phyloP scores from a whole-genome alignment of 768 basidiomycete species.

The Lentinula boryana region DNA sequence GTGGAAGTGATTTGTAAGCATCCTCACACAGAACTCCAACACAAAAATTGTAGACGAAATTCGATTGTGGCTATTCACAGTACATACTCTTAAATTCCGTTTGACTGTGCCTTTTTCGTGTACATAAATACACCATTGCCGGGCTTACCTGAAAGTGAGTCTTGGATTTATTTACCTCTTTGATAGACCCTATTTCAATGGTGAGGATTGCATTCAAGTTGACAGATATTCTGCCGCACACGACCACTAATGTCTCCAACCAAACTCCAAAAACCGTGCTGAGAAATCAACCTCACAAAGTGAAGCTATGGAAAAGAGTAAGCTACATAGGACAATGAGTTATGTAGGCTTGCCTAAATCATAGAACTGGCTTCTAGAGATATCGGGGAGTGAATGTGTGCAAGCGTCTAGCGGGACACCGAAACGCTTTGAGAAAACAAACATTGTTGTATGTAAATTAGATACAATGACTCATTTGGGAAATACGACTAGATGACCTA shows the following conservation, averaged over 20 bases:
- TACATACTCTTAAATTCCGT: no score
- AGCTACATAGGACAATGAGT: background rate
- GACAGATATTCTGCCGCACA: no score
- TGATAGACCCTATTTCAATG: no score
- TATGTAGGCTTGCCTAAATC: conserved; percentile 25
- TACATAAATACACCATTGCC: no score
- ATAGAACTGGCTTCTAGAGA: conserved; percentile 33
- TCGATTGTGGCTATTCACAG: no score
- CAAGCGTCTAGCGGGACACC: conserved; percentile 24
- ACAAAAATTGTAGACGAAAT: no score
- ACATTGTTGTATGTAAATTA: background rate
- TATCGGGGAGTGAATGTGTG: conserved; percentile 25
- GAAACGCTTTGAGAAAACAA: conserved; percentile 20
- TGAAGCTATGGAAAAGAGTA: background rate
- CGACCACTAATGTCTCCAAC: background rate
- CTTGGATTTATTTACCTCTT: no score
- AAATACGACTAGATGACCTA: conserved; percentile 7
- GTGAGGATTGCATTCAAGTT: no score
- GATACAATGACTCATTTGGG: background rate
- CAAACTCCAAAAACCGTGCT: conserved; percentile 8
- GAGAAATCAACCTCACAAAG: conserved; percentile 5
- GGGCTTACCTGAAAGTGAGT: no score
- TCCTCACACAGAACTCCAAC: background rate
- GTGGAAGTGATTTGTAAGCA: background rate
- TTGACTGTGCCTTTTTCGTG: no score